phyloP scores from a whole-genome alignment of 2,329 filamentous ascomycete genomes.

The Calonectria naviculata region DNA sequence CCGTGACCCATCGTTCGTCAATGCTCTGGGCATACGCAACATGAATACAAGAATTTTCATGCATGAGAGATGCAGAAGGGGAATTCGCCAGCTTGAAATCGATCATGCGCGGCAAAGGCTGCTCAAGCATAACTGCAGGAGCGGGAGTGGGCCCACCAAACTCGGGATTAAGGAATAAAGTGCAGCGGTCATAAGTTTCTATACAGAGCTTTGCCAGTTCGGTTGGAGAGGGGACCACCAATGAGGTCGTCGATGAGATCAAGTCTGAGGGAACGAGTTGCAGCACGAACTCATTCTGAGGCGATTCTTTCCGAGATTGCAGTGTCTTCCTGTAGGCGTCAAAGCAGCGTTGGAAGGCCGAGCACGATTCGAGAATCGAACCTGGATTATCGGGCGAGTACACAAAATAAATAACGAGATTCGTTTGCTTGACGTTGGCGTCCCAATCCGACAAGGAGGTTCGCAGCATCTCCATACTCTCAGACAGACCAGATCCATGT shows the following conservation, averaged over 20 bases:
- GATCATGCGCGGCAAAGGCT: slow-evolving; percentile 75
- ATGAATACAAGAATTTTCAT: slow-evolving; percentile 85
- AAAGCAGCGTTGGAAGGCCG: slow-evolving; percentile 78
- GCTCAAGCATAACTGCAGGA: slow-evolving; percentile 79
- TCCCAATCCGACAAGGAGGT: slow-evolving; percentile 56
- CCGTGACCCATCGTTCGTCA: slow-evolving; percentile 82
- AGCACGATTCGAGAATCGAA: slow-evolving; percentile 76
- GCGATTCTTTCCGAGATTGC: slow-evolving; percentile 53
- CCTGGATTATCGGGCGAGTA: slow-evolving; percentile 73
- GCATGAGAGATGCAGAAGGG: slow-evolving; percentile 78
- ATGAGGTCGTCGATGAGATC: slow-evolving; percentile 71
- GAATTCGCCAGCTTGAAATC: slow-evolving; percentile 78
- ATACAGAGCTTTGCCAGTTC: slow-evolving; percentile 74
- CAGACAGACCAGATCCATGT: slow-evolving; percentile 57
- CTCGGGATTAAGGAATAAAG: slow-evolving; percentile 51
- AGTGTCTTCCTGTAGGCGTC: slow-evolving; percentile 63
- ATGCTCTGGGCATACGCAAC: slow-evolving; percentile 81
- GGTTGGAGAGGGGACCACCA: slow-evolving; percentile 70
- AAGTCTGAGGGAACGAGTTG: slow-evolving; percentile 78
- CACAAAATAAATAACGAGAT: slow-evolving; percentile 81
- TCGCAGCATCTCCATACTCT: slow-evolving; percentile 61
- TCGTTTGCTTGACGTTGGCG: slow-evolving; percentile 59
- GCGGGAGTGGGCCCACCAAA: slow-evolving; percentile 67
- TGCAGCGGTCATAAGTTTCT: slow-evolving; percentile 83
- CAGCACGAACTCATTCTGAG: slow-evolving; percentile 76